A percentile compares a stretch with the other conserved stretches of the same genome.
phyloP scores from a whole-genome alignment of 176 grass and related monocot species.

The Raddia distichophylla region DNA sequence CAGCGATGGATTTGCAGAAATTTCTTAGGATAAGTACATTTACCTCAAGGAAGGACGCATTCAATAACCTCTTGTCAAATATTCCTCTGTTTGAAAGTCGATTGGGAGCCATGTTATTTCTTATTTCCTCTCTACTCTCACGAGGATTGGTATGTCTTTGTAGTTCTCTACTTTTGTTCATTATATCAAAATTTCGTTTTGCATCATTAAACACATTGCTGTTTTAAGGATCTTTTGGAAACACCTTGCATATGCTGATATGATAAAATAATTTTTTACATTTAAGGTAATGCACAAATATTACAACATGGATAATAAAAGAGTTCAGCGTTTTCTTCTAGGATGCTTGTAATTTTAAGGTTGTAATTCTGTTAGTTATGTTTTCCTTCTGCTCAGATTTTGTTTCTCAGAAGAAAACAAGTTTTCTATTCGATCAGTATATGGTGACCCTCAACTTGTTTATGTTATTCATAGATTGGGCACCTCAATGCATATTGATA shows the following conservation, averaged over 20 bases:
- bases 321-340: neutral
- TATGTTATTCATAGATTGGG: neutral
- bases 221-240: conserved; percentile 10
- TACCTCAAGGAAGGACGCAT: conserved; percentile 70
- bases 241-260: neutral
- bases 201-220: neutral
- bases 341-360: neutral
- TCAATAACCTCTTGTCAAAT: conserved; percentile 61
- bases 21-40: conserved; percentile 68
- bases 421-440: neutral
- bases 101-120: conserved; percentile 87
- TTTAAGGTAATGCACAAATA: neutral
- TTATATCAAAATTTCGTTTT: conserved; percentile 9
- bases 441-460: neutral
- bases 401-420: conserved; percentile 20
- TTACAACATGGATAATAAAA: neutral
- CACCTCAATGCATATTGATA: conserved; percentile 1
- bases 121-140: conserved; percentile 90
- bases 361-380: conserved; percentile 4
- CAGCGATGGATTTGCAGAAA: conserved; percentile 92
- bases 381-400: neutral
- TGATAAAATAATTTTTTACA: neutral
- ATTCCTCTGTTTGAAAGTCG: conserved; percentile 92
- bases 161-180: conserved; percentile 28
- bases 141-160: conserved; percentile 81